These are phyloP conservation scores for Fraxinus paxiana DNA, from an alignment of 305 asterid species.

Conservation along the genomic window DNA sequence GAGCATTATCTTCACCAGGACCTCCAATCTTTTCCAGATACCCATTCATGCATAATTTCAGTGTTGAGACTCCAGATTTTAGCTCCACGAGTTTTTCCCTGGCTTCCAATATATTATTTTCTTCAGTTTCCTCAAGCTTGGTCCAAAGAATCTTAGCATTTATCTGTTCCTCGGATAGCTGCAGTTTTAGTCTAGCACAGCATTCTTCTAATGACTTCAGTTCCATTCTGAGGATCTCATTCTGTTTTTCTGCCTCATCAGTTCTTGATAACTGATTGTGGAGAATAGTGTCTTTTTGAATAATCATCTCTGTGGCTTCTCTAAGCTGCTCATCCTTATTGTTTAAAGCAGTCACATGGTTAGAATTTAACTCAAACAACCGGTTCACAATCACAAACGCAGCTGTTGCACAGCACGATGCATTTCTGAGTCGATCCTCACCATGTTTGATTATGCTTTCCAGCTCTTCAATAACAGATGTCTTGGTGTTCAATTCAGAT, in stretches of 20 bases:
- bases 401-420: constrained; percentile 75
- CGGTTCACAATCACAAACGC: constrained; percentile 70
- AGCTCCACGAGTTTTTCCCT: constrained; percentile 61
- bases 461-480: constrained; percentile 46
- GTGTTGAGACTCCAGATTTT: constrained; percentile 52
- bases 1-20: constrained; percentile 26
- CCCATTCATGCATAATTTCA: constrained; percentile 50
- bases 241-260: constrained; percentile 43
- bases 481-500: constrained; percentile 46
- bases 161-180: constrained; percentile 49
- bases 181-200: constrained; percentile 38
- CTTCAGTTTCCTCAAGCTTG: constrained; percentile 53
- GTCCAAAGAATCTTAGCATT: constrained; percentile 32
- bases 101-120: constrained; percentile 44
- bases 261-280: constrained; percentile 38
- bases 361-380: constrained; percentile 60
- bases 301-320: constrained; percentile 40
- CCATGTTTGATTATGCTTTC: constrained; percentile 46
- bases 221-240: constrained; percentile 48
- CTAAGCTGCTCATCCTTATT: constrained; percentile 42
- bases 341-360: constrained; percentile 38
- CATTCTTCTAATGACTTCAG: constrained; percentile 41
- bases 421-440: constrained; percentile 46
- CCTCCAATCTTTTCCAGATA: constrained; percentile 35
- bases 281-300: constrained; percentile 38